Base-by-base conservation (phyloP, 2,329 filamentous ascomycete genomes). In the Cladosporium sp. region DNA sequence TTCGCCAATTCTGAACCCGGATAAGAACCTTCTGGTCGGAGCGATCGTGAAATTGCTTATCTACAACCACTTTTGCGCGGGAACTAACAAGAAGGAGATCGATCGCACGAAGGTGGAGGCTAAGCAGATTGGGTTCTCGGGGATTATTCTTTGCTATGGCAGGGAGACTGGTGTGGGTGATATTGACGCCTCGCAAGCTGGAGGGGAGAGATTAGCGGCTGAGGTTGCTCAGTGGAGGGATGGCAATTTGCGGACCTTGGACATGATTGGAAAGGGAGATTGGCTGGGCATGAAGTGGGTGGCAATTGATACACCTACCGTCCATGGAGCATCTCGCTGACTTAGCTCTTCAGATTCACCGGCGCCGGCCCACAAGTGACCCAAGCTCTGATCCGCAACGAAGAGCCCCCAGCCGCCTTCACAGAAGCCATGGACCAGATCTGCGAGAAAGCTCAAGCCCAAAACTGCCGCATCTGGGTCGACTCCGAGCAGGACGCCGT, bases 31-130 rank as follows among this genome's bases (percentile, higher is more conserved):
- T 0, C 21, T 84, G 3, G 71, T 86, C 13, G 78, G 81, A 51
- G 74, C 77, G 58, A 71, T 82, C 3, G 73, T 83, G 28, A 80
- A 81, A 68, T 78, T 80, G 58, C 76, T 82, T 10, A 77, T 86
- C 18, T 86, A 86, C 69, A 80, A 85, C 65, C 85, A 86, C 56
- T 86, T 86, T 73, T 86, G 84, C 67, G 84, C 84, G 0, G 84
- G 84, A 0, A 80, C 80, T 30, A 85, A 81, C 61, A 77, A 79
- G 48, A 63, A 66, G 1, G 83, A 86, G 64, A 82, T 86, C 1
- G 76, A 78, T 34, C 73, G 73, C 5, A 83, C 80, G 0, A 78
- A 84, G 26, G 71, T 75, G 2, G 76, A 76, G 1, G 81, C 86
- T 59, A 83, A 82, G 69, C 66, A 69, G 0, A 72, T 86, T 23